Percentiles rank a stretch among this genome's conserved stretches.
Conservation (phyloP, 805 yeast genomes). For the Suhomyces canberraensis region DNA sequence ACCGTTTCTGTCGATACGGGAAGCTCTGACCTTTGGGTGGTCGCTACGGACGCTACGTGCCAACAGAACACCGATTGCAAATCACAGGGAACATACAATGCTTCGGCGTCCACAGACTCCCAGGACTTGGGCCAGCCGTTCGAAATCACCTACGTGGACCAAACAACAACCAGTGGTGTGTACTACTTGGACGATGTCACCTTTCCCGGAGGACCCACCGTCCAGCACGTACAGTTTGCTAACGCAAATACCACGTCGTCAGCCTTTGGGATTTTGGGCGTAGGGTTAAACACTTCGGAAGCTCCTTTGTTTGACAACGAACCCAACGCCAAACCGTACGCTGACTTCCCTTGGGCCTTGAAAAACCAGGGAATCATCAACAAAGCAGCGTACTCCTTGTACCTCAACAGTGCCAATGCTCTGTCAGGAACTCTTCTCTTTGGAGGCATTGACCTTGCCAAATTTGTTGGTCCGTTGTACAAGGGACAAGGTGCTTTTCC, state of each 20-base stretch:
- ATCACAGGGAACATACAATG: constrained; percentile 3
- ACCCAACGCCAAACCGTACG: constrained; percentile 1
- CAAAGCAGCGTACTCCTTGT: constrained; percentile 11
- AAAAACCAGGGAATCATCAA: constrained; percentile 9
- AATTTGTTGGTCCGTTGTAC: constrained; percentile 10
- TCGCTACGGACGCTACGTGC: constrained; percentile 4
- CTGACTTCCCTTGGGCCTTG: constrained; percentile 10
- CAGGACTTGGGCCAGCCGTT: constrained; percentile 1
- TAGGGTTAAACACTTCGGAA: constrained; percentile 5
- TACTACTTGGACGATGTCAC: constrained; percentile 6
- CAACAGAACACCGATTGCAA: constrained; percentile 4
- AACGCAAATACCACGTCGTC: constrained; percentile 2
- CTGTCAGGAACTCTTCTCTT: constrained; percentile 15
- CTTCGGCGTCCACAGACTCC: constrained; percentile 2
- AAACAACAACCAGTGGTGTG: constrained; percentile 3
- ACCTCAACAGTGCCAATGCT: constrained; percentile 13
- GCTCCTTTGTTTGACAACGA: neutral
- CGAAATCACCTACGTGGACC: constrained; percentile 2
- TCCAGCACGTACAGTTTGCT: constrained; percentile 7
- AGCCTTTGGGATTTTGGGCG: constrained; percentile 7
- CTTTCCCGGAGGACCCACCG: constrained; percentile 4
- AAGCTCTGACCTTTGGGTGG: constrained; percentile 2
- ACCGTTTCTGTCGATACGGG: constrained; percentile 6
- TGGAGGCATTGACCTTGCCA: constrained; percentile 19
- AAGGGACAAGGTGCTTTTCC: neutral